phyloP scores from a whole-genome alignment of 768 basidiomycete genomes.

The Paxillus involutus region DNA sequence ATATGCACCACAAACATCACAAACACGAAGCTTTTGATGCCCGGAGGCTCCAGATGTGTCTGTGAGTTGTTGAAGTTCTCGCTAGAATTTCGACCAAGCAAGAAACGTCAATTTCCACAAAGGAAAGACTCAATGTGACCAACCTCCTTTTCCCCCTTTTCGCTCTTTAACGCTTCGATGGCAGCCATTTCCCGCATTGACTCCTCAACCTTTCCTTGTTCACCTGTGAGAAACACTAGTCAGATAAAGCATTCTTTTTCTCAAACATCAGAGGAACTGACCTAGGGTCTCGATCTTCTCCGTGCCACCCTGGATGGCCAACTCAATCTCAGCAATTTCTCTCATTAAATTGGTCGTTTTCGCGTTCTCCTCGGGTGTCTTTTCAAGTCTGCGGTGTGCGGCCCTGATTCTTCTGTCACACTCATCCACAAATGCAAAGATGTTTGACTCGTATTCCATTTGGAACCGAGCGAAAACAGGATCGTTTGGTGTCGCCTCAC shows the following conservation, averaged over 20 bases:
- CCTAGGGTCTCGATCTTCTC: constrained; percentile 96
- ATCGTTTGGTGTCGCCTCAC: constrained; percentile 71
- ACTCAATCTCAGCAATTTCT: constrained; percentile 98
- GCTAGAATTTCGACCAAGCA: constrained; percentile 40
- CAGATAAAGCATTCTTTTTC: background rate
- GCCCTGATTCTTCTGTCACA: constrained; percentile 95
- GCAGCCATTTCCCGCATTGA: constrained; percentile 98
- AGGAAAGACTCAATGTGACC: constrained; percentile 11
- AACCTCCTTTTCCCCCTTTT: constrained; percentile 95
- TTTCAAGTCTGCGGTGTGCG: constrained; percentile 93
- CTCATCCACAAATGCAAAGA: constrained; percentile 96
- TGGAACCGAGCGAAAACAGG: constrained; percentile 87
- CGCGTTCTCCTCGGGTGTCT: constrained; percentile 99
- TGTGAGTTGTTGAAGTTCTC: constrained; percentile 92
- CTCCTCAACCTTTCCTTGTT: constrained; percentile 99
- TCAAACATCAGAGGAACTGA: constrained; percentile 33
- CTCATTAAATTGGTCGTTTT: constrained; percentile 99
- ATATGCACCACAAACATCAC: constrained; percentile 99
- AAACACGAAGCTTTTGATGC: constrained; percentile 99
- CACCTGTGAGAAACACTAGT: constrained; percentile 52
- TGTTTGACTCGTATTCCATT: constrained; percentile 94
- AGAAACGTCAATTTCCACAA: constrained; percentile 7
- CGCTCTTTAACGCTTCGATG: constrained; percentile 94
- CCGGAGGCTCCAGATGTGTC: constrained; percentile 98
- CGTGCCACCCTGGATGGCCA: constrained; percentile 97